Percentiles rank a stretch among this genome's conserved stretches.
Conservation (phyloP, 2,329 filamentous ascomycete genomes). For the Ceratocystis harringtonii region DNA sequence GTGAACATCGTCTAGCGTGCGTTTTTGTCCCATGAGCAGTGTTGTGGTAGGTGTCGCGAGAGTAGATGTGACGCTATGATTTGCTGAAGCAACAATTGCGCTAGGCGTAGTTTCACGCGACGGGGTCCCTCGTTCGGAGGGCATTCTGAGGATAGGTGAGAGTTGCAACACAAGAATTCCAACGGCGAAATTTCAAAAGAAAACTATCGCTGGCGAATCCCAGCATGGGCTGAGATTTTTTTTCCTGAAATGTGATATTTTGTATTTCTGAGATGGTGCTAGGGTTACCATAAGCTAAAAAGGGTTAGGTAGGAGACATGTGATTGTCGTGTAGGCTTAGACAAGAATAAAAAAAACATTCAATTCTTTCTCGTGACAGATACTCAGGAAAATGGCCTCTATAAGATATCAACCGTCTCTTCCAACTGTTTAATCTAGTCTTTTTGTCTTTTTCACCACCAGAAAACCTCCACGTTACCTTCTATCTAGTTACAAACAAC, state of each 20-base stretch:
- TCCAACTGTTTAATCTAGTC: background rate
- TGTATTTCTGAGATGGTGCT: background rate
- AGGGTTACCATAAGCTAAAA: background rate
- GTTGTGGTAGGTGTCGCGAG: slow-evolving; percentile 24
- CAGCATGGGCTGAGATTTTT: background rate
- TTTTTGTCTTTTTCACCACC: background rate
- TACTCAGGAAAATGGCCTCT: background rate
- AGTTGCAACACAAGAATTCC: background rate
- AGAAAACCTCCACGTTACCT: background rate
- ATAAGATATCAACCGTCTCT: background rate
- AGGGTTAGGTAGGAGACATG: background rate
- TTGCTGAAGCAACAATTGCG: background rate
- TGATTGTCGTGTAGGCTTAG: background rate
- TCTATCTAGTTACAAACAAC: background rate
- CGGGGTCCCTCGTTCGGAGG: slow-evolving; percentile 12
- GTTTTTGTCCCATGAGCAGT: slow-evolving; percentile 46
- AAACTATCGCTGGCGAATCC: background rate
- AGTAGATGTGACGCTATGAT: background rate
- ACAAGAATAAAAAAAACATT: background rate
- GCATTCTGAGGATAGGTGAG: background rate
- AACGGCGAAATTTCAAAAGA: background rate
- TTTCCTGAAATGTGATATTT: background rate
- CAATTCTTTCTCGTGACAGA: background rate
- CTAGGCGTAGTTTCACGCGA: slow-evolving; percentile 10
- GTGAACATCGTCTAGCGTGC: slow-evolving; percentile 53